Evolutionary conservation across 2,329 filamentous ascomycete species (phyloP).

Genomic region (Incumbomyces lentus): DNA sequence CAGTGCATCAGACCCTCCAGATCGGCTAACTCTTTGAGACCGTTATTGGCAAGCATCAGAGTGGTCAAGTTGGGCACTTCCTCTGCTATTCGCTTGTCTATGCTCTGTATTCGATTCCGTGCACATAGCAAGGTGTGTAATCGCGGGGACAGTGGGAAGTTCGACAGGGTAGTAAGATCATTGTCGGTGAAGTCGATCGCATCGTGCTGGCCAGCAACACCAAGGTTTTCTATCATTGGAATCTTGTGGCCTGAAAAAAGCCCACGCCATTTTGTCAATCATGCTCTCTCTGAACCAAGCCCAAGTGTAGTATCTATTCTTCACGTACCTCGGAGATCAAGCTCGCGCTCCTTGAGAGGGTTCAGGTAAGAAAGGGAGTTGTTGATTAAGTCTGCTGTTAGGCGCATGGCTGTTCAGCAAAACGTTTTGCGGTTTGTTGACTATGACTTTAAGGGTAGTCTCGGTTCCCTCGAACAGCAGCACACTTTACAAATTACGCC

Average conservation of each 20-base stretch:
- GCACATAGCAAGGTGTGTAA: conserved; percentile 80
- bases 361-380: conserved; percentile 96
- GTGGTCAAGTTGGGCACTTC: conserved; percentile 73
- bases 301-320: conserved; percentile 90
- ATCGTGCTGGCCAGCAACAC: conserved; percentile 84
- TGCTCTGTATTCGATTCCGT: conserved; percentile 73
- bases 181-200: conserved; percentile 98
- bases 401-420: conserved; percentile 54
- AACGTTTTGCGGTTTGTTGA: no score
- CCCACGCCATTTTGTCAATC: conserved; percentile 65
- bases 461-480: no score
- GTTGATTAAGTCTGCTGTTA: conserved; percentile 90
- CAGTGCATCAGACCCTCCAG: conserved; percentile 68
- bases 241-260: conserved; percentile 84
- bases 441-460: no score
- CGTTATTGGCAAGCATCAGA: conserved; percentile 74
- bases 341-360: conserved; percentile 94
- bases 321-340: conserved; percentile 98
- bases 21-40: conserved; percentile 73
- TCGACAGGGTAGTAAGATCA: conserved; percentile 77
- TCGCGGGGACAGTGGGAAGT: conserved; percentile 85
- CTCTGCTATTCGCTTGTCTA: conserved; percentile 64
- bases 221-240: conserved; percentile 92
- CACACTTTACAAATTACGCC: no score
- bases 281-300: conserved; percentile 44